Percentiles rank a stretch among this genome's conserved stretches.
These are phyloP conservation scores for Dioscorea cayenensis DNA, from an alignment of 116 monocot species.

Conservation along the genomic window DNA sequence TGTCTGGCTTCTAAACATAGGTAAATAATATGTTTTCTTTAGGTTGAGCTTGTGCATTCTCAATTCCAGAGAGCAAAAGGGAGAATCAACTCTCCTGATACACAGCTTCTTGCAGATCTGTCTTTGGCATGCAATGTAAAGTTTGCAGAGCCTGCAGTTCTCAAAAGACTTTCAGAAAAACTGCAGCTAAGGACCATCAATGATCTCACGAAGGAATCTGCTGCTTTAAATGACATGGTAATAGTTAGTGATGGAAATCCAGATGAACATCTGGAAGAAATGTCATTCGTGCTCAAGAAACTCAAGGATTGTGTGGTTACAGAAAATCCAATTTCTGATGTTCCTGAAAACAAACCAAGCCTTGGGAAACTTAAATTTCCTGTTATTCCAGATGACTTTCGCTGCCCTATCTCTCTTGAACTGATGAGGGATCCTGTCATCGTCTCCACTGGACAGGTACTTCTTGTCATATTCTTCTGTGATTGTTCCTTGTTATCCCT, in stretches of 20 bases:
- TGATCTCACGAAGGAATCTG: conserved; percentile 69
- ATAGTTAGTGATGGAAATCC: conserved; percentile 38
- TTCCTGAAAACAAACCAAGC: conserved; percentile 22
- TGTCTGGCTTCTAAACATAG: background rate
- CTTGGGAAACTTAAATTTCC: conserved; percentile 48
- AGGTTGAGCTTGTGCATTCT: conserved; percentile 73
- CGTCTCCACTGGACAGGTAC: conserved; percentile 91
- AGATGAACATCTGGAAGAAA: conserved; percentile 38
- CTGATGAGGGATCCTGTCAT: conserved; percentile 96
- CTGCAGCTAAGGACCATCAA: conserved; percentile 61
- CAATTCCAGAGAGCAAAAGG: conserved; percentile 69
- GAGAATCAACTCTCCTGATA: conserved; percentile 43
- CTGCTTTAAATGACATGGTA: conserved; percentile 69
- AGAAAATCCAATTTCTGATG: conserved; percentile 31
- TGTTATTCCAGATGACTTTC: conserved; percentile 90
- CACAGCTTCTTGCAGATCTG: conserved; percentile 37
- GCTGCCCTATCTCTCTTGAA: conserved; percentile 92
- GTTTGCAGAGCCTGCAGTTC: conserved; percentile 26
- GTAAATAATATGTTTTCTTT: background rate
- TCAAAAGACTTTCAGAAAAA: conserved; percentile 63
- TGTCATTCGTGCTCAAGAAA: conserved; percentile 52
- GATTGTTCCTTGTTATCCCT: background rate
- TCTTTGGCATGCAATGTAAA: conserved; percentile 22
- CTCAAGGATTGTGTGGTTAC: conserved; percentile 45
- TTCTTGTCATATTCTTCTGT: background rate